Percentiles rank a stretch among this genome's conserved stretches.
These are phyloP conservation scores for Fusarium sp. DNA, from an alignment of 2,329 filamentous ascomycete species.

Conservation along the genomic window DNA sequence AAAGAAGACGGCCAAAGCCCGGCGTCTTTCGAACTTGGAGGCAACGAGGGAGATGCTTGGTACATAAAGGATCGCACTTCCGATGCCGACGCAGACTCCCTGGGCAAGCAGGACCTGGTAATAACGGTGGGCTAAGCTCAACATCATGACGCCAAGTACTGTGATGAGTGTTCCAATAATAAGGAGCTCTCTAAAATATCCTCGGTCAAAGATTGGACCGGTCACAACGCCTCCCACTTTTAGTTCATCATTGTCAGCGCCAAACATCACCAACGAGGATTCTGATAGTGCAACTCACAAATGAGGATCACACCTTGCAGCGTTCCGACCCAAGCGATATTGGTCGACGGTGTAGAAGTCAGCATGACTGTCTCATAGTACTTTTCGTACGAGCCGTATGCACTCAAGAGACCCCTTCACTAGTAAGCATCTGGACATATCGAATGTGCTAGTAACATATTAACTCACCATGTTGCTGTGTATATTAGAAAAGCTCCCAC, in stretches of 20 bases:
- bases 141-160: background rate
- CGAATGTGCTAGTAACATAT: background rate
- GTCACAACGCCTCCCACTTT: background rate
- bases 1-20: background rate
- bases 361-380: background rate
- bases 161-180: background rate
- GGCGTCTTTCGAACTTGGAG: background rate
- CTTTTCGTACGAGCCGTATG: background rate
- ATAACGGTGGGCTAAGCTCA: background rate
- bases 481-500: conserved; percentile 3
- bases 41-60: background rate
- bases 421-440: background rate
- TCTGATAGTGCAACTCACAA: background rate
- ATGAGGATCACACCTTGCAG: background rate
- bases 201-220: background rate
- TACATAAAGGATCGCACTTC: background rate
- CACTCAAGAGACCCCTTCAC: background rate
- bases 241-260: background rate
- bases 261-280: background rate
- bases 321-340: background rate
- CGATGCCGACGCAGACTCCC: background rate
- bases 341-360: background rate
- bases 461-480: background rate
- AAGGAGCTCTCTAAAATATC: background rate
- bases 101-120: background rate